Evolutionary conservation across 257 asterid genomes (phyloP).

Genomic region (Solanum habrochaites): DNA sequence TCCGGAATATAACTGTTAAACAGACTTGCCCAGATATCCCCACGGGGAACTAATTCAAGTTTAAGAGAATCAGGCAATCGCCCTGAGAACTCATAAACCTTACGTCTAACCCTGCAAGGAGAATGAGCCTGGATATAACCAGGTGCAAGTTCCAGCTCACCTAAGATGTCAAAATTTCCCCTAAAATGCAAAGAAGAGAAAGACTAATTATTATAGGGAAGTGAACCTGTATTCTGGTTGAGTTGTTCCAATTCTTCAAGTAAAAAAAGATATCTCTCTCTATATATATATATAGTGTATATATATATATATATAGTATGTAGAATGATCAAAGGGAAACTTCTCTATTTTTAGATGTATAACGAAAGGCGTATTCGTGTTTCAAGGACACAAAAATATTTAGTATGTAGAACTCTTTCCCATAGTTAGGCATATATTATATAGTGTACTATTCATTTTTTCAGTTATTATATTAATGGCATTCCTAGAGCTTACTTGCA

Average conservation of each 20-base stretch:
- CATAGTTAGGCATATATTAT: not conserved
- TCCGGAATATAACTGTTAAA: conserved; percentile 23
- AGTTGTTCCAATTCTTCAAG: not conserved
- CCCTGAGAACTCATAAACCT: conserved; percentile 33
- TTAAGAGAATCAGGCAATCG: conserved; percentile 44
- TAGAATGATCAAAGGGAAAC: not conserved
- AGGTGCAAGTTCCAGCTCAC: not conserved
- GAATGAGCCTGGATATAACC: conserved; percentile 38
- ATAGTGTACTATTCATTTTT: not conserved
- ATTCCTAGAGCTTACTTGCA: not conserved
- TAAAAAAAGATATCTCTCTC: not conserved
- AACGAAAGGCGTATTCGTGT: no score
- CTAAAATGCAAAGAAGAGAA: conserved; percentile 14
- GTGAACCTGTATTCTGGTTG: not conserved
- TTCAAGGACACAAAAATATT: not conserved
- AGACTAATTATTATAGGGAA: not conserved
- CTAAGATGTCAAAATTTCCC: conserved; percentile 41
- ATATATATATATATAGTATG: no score
- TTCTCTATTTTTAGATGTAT: not conserved
- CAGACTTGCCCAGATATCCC: conserved; percentile 19
- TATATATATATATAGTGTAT: no score
- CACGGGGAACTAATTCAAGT: conserved; percentile 29
- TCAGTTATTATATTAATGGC: not conserved
- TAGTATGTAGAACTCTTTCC: not conserved
- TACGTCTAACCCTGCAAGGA: conserved; percentile 26